A percentile compares a stretch with the other conserved stretches of the same genome.
These are phyloP conservation scores for Rhizoclosmatium globosum DNA, from an alignment of 192 early-diverging fungal species.

Conservation along the genomic window DNA sequence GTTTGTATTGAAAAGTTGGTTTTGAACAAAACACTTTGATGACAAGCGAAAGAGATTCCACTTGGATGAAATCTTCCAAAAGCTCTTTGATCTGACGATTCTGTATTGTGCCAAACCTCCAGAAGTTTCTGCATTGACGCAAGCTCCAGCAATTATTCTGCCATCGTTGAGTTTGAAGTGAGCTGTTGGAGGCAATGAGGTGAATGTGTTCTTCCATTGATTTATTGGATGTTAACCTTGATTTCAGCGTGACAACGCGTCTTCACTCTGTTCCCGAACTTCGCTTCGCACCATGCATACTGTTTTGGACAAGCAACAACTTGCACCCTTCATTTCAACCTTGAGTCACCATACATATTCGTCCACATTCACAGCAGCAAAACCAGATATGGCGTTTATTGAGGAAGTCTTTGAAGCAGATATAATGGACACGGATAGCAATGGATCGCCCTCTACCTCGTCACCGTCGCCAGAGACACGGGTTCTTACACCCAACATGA, in stretches of 20 bases:
- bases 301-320: slow-evolving; percentile 72
- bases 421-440: no score
- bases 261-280: background rate
- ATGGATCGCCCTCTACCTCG: no score
- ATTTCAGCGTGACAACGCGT: no score
- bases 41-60: slow-evolving; percentile 66
- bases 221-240: no score
- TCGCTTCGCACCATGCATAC: slow-evolving; percentile 68
- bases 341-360: no score
- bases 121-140: background rate
- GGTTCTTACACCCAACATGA: no score
- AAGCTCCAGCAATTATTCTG: background rate
- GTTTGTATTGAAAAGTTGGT: slow-evolving; percentile 58
- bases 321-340: no score
- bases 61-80: slow-evolving; percentile 45
- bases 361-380: no score
- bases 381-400: no score
- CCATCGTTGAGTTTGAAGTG: slow-evolving; percentile 37
- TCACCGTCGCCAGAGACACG: no score
- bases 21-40: slow-evolving; percentile 55
- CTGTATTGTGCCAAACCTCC: background rate
- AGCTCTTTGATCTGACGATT: slow-evolving; percentile 28
- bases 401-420: no score
- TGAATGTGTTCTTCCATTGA: no score
- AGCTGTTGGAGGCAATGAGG: slow-evolving; percentile 25